Evolutionary conservation across 768 basidiomycete species (phyloP), one percentile per base, ranked within the genome.

Genomic region (Auricularia auricula-judae): DNA sequence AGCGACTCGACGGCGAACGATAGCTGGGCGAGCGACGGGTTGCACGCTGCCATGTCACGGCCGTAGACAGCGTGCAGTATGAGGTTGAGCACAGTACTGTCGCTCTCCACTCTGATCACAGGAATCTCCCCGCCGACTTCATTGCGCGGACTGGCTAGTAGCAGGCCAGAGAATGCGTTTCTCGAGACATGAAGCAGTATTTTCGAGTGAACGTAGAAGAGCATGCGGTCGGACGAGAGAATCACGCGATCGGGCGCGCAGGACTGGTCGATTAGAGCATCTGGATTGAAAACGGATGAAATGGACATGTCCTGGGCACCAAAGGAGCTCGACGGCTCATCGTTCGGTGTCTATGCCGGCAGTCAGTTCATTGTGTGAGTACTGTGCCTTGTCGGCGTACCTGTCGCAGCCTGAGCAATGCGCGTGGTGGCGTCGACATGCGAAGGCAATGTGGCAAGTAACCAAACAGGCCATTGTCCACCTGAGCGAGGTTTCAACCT

Each of bases 161-260:
- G 74, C 51, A 84, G 79, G 3, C 79, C 76, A 58, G 81, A 79
- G 74, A 92, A 91, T 12, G 73, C 75, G 67, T 91, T 93, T 36
- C 76, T 74, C 12, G 91, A 93, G 11, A 78, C 80, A 2, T 74
- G 70, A 39, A 87, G 78, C 53, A 93, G 76, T 62, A 83, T 69
- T 53, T 83, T 76, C 0, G 79, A 76, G 72, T 92, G 89, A 4
- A 86, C 86, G 70, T 92, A 92, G 80, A 93, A 93, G 74, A 91
- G 90, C 47, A 93, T 89, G 18, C 82, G 81, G 70, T 93, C 91
- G 35, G 84, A 80, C 2, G 89, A 86, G 63, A 91, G 76, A 61
- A 91, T 75, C 68, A 87, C 79, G 54, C 84, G 68, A 71, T 93
- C 87, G 12, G 39, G 39, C 39, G 0, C 0, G 8, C 8, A 7